Base-by-base conservation (phyloP, 768 basidiomycete species). In the Leccinellum rugosiceps region DNA sequence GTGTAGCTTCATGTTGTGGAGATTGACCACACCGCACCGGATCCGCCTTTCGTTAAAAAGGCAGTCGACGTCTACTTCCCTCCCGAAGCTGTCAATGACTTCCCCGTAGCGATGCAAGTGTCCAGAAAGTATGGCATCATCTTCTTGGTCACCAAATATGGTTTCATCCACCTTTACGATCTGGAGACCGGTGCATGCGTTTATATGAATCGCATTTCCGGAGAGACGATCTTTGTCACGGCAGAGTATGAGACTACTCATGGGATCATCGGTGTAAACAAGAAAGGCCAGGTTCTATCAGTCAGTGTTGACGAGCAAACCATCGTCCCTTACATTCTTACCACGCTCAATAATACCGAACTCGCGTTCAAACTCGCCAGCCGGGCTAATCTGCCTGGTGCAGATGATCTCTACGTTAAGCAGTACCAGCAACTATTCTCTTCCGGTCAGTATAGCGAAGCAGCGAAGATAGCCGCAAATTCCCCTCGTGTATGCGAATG, bases 201-300 rank as follows among this genome's bases (percentile, higher is more conserved):
- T 58, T 99, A 98, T 80, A 99, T 99, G 97, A 99, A 99, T 82
- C 90, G 97, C 63, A 99, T 99, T 72, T 94, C 92, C 44, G 96
- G 97, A 32, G 97, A 99, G 78, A 98, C 97, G 32, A 98, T 99
- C 71, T 99, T 99, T 71, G 94, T 97, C 46, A 98, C 97, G 13
- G 92, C 96, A 32, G 95, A 98, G 68, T 94, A 98, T 68, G 95
- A 98, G 72, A 83, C 87, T 17, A 86, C 88, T 3, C 84, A 93
- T 68, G 97, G 97, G 78, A 97, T 99, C 73, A 93, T 99, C 61
- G 96, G 96, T 63, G 94, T 99, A 69, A 99, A 99, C 84, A 92
- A 96, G 83, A 98, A 98, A 77, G 97, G 97, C 31, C 97, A 99
- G 74, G 94, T 98, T 17, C 82, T 99, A 55, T 94, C 92, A 65